Evolutionary conservation across 768 basidiomycete species (phyloP).

Genomic region (Leccinum subgranulosum): DNA sequence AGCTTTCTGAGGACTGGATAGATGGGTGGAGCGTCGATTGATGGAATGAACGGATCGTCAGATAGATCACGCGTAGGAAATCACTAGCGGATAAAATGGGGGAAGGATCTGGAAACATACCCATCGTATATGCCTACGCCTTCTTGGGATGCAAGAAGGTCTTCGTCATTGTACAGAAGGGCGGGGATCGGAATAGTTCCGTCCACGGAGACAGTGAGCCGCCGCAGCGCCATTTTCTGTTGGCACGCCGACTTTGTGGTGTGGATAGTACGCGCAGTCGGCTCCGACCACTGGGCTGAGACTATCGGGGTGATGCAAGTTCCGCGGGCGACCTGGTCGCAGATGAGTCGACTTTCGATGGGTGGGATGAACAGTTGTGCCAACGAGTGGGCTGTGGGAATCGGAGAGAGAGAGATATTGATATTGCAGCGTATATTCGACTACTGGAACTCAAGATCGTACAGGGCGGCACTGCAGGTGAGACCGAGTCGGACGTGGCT

Average conservation of each 20-base stretch:
- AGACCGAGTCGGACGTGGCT: conserved; percentile 1
- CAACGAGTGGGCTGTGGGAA: conserved; percentile 11
- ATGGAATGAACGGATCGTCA: conserved; percentile 18
- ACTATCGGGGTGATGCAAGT: neutral
- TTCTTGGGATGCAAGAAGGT: conserved; percentile 68
- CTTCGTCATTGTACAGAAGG: conserved; percentile 79
- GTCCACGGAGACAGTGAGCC: conserved; percentile 57
- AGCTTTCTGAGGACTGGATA: conserved; percentile 72
- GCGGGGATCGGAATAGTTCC: conserved; percentile 78
- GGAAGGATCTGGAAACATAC: conserved; percentile 42
- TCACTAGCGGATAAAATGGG: neutral
- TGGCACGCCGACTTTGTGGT: neutral
- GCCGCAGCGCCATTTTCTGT: conserved; percentile 49
- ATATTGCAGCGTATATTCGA: conserved; percentile 12
- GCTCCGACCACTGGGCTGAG: neutral
- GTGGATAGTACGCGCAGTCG: neutral
- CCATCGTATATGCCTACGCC: conserved; percentile 90
- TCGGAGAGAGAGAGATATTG: neutral
- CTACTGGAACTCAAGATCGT: conserved; percentile 3
- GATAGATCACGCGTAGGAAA: conserved; percentile 19
- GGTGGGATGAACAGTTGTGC: conserved; percentile 1
- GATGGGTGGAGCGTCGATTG: conserved; percentile 29
- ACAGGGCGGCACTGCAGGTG: no score
- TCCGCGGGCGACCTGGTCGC: neutral
- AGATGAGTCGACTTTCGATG: conserved; percentile 9